Evolutionary conservation across 1,284 basidiomycete genomes (phyloP).

Genomic region (Blastosporella zonata): DNA sequence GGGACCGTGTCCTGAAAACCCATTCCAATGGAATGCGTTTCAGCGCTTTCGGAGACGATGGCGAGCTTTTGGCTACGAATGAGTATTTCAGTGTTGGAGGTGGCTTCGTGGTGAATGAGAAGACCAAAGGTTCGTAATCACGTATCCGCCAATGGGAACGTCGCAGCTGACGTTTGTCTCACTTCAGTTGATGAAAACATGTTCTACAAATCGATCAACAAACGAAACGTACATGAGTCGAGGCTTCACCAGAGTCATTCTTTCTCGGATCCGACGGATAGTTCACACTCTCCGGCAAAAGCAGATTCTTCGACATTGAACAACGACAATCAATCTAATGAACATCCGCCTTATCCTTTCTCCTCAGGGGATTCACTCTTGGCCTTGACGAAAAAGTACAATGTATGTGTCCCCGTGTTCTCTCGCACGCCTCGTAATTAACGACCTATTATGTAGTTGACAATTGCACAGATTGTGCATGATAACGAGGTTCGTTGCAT

Average conservation of each 20-base stretch:
- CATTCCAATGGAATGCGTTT: constrained; percentile 93
- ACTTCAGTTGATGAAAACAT: constrained; percentile 83
- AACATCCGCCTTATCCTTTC: constrained; percentile 81
- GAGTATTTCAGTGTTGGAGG: constrained; percentile 94
- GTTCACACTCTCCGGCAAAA: neutral
- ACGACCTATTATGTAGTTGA: constrained; percentile 52
- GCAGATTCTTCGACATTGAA: constrained; percentile 19
- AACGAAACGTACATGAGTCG: constrained; percentile 72
- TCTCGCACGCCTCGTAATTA: neutral
- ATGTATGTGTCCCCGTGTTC: constrained; percentile 55
- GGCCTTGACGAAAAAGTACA: constrained; percentile 77
- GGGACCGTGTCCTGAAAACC: constrained; percentile 77
- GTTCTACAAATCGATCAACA: constrained; percentile 95
- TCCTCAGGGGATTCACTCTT: constrained; percentile 78
- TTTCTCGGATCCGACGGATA: constrained; percentile 33
- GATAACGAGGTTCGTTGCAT: constrained; percentile 70
- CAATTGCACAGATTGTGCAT: constrained; percentile 92
- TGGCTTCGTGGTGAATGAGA: constrained; percentile 89
- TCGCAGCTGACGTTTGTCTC: constrained; percentile 8
- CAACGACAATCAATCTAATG: constrained; percentile 28
- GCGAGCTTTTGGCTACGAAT: constrained; percentile 89
- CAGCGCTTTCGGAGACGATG: constrained; percentile 77
- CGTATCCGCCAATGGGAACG: neutral
- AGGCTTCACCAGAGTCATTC: constrained; percentile 72
- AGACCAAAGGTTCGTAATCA: constrained; percentile 63